These are phyloP conservation scores for Boechera retrofracta DNA, from an alignment of 345 rosid species.

Conservation along the genomic window DNA sequence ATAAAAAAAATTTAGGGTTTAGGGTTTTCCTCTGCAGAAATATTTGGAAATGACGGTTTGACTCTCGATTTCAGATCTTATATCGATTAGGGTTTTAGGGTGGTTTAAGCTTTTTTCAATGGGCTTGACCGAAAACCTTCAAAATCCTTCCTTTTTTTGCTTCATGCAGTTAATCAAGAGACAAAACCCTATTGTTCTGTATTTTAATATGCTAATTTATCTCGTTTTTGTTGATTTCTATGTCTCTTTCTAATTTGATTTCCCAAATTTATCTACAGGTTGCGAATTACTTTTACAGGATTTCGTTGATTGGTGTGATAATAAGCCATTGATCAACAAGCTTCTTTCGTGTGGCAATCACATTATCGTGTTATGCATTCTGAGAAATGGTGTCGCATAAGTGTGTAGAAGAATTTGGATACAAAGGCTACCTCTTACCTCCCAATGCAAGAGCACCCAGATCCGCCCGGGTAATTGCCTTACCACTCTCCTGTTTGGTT, in stretches of 20 bases:
- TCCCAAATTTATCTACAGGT: constrained; percentile 7
- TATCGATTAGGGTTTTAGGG: constrained; percentile 38
- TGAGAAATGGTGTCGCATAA: constrained; percentile 73
- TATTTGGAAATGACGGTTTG: background rate
- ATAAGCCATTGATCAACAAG: constrained; percentile 19
- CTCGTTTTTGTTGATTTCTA: background rate
- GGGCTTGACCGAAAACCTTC: constrained; percentile 9
- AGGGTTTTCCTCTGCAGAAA: constrained; percentile 25
- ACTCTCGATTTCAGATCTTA: constrained; percentile 26
- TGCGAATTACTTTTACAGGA: background rate
- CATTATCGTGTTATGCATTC: constrained; percentile 52
- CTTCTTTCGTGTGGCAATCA: constrained; percentile 17
- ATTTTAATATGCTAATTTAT: background rate
- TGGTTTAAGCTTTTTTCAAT: constrained; percentile 33
- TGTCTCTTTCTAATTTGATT: constrained; percentile 15
- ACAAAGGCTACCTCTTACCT: constrained; percentile 79
- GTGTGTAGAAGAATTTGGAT: constrained; percentile 66
- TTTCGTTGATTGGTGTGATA: constrained; percentile 27
- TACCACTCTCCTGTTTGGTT: background rate
- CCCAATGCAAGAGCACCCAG: constrained; percentile 82
- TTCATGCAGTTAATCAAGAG: constrained; percentile 2
- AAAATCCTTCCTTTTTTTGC: background rate
- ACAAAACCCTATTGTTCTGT: background rate
- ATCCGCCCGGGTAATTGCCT: constrained; percentile 78
- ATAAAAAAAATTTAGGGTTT: constrained; percentile 23